These are phyloP conservation scores for Cymbidium sinense DNA, from an alignment of 106 monocot genomes.

Conservation along the genomic window DNA sequence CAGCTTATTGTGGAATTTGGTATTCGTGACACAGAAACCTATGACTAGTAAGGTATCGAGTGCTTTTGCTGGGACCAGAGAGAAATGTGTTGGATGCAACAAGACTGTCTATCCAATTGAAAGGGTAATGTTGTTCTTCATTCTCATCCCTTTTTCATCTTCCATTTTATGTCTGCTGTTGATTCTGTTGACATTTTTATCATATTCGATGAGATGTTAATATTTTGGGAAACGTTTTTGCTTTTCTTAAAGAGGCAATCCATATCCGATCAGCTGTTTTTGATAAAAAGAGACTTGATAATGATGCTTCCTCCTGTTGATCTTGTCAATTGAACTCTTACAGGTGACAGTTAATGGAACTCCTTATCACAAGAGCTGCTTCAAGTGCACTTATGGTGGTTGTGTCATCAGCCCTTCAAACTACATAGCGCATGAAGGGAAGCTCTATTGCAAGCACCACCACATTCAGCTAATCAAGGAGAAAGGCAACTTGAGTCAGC, in stretches of 20 bases:
- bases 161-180: too few relatives aligned
- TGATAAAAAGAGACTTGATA: neutral
- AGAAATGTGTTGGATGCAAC: slow-evolving; percentile 80
- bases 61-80: slow-evolving; percentile 73
- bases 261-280: neutral
- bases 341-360: slow-evolving; percentile 54
- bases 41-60: slow-evolving; percentile 42
- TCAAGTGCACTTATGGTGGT: slow-evolving; percentile 85
- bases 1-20: neutral
- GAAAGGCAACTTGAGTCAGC: slow-evolving; percentile 74
- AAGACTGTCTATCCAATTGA: slow-evolving; percentile 88
- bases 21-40: slow-evolving; percentile 29
- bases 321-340: neutral
- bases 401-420: slow-evolving; percentile 86
- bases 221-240: neutral
- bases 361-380: slow-evolving; percentile 73
- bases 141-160: neutral
- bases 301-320: neutral
- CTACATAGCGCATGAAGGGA: slow-evolving; percentile 82
- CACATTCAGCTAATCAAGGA: slow-evolving; percentile 77
- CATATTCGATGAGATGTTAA: too few relatives aligned
- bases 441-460: slow-evolving; percentile 85
- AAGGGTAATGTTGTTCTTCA: slow-evolving; percentile 36
- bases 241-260: neutral
- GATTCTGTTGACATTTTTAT: too few relatives aligned